phyloP scores from a whole-genome alignment of 164 flowering plant genomes.

The Taxillus chinensis region DNA sequence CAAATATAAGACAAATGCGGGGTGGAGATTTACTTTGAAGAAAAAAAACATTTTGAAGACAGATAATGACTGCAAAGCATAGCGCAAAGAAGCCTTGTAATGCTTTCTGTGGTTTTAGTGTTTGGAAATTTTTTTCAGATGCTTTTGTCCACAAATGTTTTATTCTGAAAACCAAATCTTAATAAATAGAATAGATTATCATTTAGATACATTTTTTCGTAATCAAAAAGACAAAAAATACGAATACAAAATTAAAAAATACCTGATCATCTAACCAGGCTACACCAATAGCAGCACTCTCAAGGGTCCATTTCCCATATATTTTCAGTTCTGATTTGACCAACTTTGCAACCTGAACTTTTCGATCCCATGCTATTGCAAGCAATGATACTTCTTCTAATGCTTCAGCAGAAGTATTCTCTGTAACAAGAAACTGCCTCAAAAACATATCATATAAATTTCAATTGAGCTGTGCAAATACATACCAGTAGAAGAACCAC shows the following conservation, averaged over 20 bases:
- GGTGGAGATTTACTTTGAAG: no score
- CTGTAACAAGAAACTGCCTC: constrained; percentile 25
- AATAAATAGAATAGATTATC: no score
- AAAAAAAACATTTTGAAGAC: no score
- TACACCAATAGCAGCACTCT: constrained; percentile 75
- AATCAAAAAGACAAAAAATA: not conserved
- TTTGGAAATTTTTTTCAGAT: no score
- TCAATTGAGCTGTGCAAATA: not conserved
- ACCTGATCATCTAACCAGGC: constrained; percentile 97
- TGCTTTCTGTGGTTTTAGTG: no score
- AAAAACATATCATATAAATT: constrained; percentile 8
- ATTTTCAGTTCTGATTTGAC: constrained; percentile 73
- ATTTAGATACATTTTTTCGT: no score
- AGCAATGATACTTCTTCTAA: constrained; percentile 62
- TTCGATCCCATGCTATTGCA: constrained; percentile 93
- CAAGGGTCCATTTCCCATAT: constrained; percentile 71
- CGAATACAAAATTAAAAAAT: not conserved
- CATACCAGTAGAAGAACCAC: constrained; percentile 50
- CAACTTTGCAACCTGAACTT: constrained; percentile 83
- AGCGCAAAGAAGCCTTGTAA: no score
- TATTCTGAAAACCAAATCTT: no score
- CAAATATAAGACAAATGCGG: no score
- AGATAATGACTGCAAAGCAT: no score
- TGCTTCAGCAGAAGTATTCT: constrained; percentile 29
- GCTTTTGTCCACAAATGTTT: no score